Evolutionary conservation across 441 rosid species (phyloP).

Genomic region (Raphanus hybrid): DNA sequence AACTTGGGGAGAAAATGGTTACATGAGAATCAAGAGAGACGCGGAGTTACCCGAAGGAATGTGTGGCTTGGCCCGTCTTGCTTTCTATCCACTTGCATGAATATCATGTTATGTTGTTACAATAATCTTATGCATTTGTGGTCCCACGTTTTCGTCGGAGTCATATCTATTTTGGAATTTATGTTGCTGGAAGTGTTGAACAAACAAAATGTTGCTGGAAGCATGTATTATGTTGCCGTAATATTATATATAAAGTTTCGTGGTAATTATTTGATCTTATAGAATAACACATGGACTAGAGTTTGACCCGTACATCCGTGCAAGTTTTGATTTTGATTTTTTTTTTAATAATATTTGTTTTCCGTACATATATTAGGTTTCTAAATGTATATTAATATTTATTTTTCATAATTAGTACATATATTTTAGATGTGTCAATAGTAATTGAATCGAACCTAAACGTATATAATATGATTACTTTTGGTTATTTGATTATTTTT

Average conservation of each 20-base stretch:
- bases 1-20: constrained; percentile 48
- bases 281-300: background rate
- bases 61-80: constrained; percentile 51
- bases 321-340: too few relatives aligned
- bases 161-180: background rate
- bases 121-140: background rate
- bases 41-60: constrained; percentile 40
- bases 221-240: background rate
- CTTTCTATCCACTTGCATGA: constrained; percentile 50
- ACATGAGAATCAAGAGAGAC: constrained; percentile 32
- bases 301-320: too few relatives aligned
- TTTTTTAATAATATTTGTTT: too few relatives aligned
- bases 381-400: too few relatives aligned
- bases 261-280: background rate
- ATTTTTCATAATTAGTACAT: too few relatives aligned
- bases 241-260: background rate
- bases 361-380: too few relatives aligned
- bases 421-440: too few relatives aligned
- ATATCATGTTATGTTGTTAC: too few relatives aligned
- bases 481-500: too few relatives aligned
- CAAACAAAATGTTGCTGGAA: background rate
- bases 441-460: too few relatives aligned
- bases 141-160: constrained; percentile 1
- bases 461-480: too few relatives aligned
- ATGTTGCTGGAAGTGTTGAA: background rate